Base-by-base conservation (phyloP, 2,329 filamentous ascomycete genomes). In the Helicocarpus griseus region DNA sequence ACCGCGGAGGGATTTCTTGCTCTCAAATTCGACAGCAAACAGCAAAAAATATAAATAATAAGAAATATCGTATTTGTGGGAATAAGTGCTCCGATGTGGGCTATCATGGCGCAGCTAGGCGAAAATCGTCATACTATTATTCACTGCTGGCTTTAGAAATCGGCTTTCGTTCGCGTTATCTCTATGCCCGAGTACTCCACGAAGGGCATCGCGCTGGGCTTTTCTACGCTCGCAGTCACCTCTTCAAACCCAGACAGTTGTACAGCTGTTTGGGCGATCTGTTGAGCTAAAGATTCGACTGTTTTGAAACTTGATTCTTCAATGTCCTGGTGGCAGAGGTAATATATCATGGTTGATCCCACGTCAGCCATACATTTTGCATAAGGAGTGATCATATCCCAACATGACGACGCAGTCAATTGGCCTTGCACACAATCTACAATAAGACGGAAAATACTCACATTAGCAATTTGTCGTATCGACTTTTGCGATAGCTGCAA, bases 191-290 rank as follows among this genome's bases (percentile, higher is more conserved):
- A 71, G 40, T 69, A 63, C 49, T 71, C 69, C 7, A 76, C 75
- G 61, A 75, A 74, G 3, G 74, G 67, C 54, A 77, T 58, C 19
- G 75, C 75, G 56, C 70, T 76, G 9, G 74, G 74, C 57, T 78
- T 77, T 55, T 77, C 72, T 19, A 75, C 69, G 41, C 58, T 61
- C 3, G 77, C 73, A 1, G 72, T 76, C 28, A 76, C 71, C 48
- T 69, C 64, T 44, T 71, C 66, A 50, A 76, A 68, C 8, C 62
- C 67, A 57, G 72, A 74, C 33, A 71, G 66, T 51, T 73, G 61
- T 13, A 73, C 74, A 38, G 68, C 70, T 50, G 71, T 72, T 46
- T 67, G 68, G 28, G 73, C 73, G 28, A 77, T 64, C 22, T 69
- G 70, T 2, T 73, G 74, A 28, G 74, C 75, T 48, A 77, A 61